These are phyloP conservation scores for Sphagnum contortum DNA, from an alignment of 225 moss, liverwort and hornwort genomes.

Conservation along the genomic window DNA sequence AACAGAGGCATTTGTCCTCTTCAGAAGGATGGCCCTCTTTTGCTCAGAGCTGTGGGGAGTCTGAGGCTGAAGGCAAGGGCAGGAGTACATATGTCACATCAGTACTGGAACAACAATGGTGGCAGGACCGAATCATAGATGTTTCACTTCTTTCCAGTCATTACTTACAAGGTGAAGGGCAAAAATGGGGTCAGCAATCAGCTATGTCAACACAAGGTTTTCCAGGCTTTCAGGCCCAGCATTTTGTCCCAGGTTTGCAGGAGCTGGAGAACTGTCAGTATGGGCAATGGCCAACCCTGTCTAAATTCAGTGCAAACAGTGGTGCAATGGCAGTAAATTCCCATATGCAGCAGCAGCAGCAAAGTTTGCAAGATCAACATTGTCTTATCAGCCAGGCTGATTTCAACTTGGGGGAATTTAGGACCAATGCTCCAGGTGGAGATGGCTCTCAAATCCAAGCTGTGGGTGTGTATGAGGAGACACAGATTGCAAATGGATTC, in stretches of 20 bases:
- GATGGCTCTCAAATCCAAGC: neutral
- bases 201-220: neutral
- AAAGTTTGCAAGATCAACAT: neutral
- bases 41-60: no score
- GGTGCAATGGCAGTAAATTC: neutral
- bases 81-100: neutral
- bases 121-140: neutral
- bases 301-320: neutral
- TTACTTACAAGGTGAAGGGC: neutral
- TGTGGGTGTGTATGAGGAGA: neutral
- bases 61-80: neutral
- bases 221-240: neutral
- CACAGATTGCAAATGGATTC: neutral
- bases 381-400: neutral
- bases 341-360: neutral
- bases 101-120: neutral
- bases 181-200: neutral
- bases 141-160: neutral
- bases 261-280: slow-evolving; percentile 1
- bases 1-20: neutral
- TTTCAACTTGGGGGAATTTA: neutral
- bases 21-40: neutral
- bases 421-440: neutral
- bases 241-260: neutral
- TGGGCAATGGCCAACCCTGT: slow-evolving; percentile 5